phyloP scores from a whole-genome alignment of 2,329 filamentous ascomycete species.

The Botrytis hyacinthi region DNA sequence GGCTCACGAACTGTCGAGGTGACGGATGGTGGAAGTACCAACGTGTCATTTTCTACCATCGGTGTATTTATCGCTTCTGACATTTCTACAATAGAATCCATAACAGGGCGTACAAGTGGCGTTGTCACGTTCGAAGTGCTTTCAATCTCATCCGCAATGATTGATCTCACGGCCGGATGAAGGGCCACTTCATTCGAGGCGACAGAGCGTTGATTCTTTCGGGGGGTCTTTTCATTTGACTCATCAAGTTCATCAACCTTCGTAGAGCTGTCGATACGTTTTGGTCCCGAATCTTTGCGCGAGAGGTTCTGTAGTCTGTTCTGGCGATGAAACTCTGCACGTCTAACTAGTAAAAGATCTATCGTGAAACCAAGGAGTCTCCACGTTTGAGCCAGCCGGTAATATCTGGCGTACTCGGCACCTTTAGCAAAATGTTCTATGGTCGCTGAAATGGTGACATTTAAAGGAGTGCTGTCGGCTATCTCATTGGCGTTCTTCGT shows the following conservation, averaged over 20 bases:
- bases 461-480: conserved; percentile 20
- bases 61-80: conserved; percentile 32
- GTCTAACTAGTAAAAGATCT: conserved; percentile 51
- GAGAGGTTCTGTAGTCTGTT: conserved; percentile 40
- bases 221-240: conserved; percentile 32
- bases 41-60: conserved; percentile 37
- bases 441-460: conserved; percentile 48
- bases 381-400: conserved; percentile 64
- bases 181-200: conserved; percentile 25
- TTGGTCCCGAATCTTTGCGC: conserved; percentile 32
- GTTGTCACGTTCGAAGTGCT: conserved; percentile 63
- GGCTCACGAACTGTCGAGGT: conserved; percentile 31
- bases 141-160: conserved; percentile 49
- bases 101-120: conserved; percentile 54
- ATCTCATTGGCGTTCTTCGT: conserved; percentile 22
- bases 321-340: conserved; percentile 58
- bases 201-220: conserved; percentile 24
- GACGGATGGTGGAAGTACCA: conserved; percentile 34
- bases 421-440: conserved; percentile 56
- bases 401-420: conserved; percentile 56
- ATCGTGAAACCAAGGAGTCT: conserved; percentile 58
- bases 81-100: conserved; percentile 34
- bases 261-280: conserved; percentile 25
- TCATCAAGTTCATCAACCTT: conserved; percentile 14
- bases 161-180: conserved; percentile 26